Conservation (phyloP, 495 filamentous ascomycete species). For the Aspergillus steynii region DNA sequence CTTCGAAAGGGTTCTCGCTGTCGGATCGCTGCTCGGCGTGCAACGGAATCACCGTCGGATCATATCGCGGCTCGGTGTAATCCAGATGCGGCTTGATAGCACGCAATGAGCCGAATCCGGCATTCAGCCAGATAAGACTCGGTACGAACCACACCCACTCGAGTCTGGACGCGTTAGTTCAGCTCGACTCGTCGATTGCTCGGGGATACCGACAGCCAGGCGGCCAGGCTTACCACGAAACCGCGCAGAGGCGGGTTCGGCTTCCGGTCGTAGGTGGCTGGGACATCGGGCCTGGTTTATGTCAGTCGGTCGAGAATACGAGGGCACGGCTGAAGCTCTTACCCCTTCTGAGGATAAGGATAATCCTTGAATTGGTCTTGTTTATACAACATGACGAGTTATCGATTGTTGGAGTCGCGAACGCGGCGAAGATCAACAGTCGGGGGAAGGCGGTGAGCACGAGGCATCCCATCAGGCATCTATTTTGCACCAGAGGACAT, state of each 20-base stretch:
- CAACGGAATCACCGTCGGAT: constrained; percentile 70
- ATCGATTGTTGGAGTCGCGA: neutral
- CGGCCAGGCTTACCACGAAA: constrained; percentile 32
- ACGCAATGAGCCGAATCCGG: constrained; percentile 60
- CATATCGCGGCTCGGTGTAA: constrained; percentile 56
- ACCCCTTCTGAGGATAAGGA: constrained; percentile 8
- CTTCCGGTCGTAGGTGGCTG: constrained; percentile 28
- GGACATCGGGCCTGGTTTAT: constrained; percentile 20
- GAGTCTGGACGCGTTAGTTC: constrained; percentile 18
- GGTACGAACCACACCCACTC: constrained; percentile 35
- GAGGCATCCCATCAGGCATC: too few species aligned
- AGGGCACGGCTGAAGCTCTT: neutral
- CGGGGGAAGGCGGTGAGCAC: neutral
- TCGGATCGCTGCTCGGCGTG: neutral
- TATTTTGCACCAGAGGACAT: too few species aligned
- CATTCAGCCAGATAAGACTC: constrained; percentile 61
- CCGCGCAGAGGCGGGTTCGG: constrained; percentile 42
- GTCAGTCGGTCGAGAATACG: neutral
- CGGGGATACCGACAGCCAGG: constrained; percentile 29
- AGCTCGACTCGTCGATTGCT: neutral
- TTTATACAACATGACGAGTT: neutral
- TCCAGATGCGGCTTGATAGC: constrained; percentile 47
- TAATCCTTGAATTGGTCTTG: constrained; percentile 11
- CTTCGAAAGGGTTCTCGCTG: neutral
- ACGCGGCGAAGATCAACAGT: neutral